Conservation (phyloP, 208 protist species). For the Trypanosoma rangeli region DNA sequence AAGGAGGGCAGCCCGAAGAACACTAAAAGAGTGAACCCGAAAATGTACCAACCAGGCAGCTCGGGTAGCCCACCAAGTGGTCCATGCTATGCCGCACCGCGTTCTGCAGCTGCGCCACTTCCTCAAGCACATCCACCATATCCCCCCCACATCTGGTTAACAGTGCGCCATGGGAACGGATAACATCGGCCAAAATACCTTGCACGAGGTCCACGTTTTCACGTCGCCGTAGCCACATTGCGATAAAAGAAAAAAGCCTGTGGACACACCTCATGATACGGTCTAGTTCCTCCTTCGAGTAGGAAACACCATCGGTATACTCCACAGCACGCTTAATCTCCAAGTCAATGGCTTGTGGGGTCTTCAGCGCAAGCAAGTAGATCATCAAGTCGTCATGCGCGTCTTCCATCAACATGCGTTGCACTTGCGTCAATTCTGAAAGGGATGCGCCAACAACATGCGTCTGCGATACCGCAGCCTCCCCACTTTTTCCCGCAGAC, state of each 20-base stretch:
- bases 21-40: conserved; percentile 64
- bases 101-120: conserved; percentile 65
- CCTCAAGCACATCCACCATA: conserved; percentile 41
- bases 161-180: conserved; percentile 64
- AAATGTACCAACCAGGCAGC: conserved; percentile 60
- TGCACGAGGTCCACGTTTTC: conserved; percentile 82
- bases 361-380: conserved; percentile 48
- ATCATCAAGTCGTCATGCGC: conserved; percentile 66
- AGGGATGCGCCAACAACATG: conserved; percentile 39
- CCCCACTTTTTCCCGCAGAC: conserved; percentile 27
- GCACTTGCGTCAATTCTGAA: conserved; percentile 50
- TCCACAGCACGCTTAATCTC: conserved; percentile 70
- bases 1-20: conserved; percentile 9
- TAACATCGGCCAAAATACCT: conserved; percentile 67
- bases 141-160: conserved; percentile 59
- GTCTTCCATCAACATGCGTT: conserved; percentile 57
- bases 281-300: conserved; percentile 63
- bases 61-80: conserved; percentile 75
- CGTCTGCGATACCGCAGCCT: neutral
- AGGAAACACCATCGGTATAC: conserved; percentile 64
- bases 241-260: conserved; percentile 57
- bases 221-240: conserved; percentile 45
- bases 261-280: conserved; percentile 50
- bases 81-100: conserved; percentile 61
- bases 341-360: conserved; percentile 70